Conservation (phyloP, 257 asterid genomes). For the Solanum dulcamara region DNA sequence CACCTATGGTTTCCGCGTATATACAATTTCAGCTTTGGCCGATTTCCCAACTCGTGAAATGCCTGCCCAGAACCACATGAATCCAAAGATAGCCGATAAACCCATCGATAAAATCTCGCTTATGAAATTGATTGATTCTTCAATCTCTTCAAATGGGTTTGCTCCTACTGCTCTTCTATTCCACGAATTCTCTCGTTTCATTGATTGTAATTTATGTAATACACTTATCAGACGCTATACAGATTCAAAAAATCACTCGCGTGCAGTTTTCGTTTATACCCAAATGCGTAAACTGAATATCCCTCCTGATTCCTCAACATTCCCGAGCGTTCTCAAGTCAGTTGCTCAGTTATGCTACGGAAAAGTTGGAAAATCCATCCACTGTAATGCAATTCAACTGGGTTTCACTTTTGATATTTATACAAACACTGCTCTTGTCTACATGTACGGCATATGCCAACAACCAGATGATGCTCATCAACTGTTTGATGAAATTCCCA, state of each 20-base stretch:
- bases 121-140: background rate
- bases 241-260: background rate
- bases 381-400: slow-evolving; percentile 8
- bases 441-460: background rate
- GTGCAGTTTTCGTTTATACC: slow-evolving; percentile 2
- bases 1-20: background rate
- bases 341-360: background rate
- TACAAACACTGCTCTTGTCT: slow-evolving; percentile 1
- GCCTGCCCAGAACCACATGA: background rate
- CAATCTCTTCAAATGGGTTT: background rate
- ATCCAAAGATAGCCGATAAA: background rate
- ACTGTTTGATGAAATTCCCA: slow-evolving; percentile 17
- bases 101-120: background rate
- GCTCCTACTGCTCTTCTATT: background rate
- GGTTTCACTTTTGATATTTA: slow-evolving; percentile 12
- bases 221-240: slow-evolving; percentile 1
- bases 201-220: background rate
- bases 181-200: background rate
- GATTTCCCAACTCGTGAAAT: background rate
- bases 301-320: slow-evolving; percentile 16
- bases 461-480: slow-evolving; percentile 4
- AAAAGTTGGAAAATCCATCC: slow-evolving; percentile 9
- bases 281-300: slow-evolving; percentile 16
- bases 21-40: background rate
- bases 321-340: slow-evolving; percentile 16